These are phyloP conservation scores for Globisporangium middletonii DNA, from an alignment of 352 stramenopile species.

Conservation along the genomic window DNA sequence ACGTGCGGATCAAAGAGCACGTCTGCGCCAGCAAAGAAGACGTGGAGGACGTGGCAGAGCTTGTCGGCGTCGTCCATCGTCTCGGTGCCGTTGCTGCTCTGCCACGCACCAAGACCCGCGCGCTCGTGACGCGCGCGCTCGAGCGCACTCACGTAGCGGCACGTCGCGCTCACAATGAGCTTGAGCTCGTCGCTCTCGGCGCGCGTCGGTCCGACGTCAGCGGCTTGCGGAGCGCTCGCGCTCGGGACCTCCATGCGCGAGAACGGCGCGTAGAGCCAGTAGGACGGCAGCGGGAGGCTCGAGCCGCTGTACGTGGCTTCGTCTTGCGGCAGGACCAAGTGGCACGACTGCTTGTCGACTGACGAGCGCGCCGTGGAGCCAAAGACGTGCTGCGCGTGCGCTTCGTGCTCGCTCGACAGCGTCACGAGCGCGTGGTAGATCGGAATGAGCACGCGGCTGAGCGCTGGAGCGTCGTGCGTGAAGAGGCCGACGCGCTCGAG, in stretches of 20 bases:
- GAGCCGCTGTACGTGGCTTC: slow-evolving; percentile 42
- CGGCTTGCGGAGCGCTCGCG: background rate
- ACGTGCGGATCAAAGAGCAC: slow-evolving; percentile 69
- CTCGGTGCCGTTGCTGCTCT: slow-evolving; percentile 1
- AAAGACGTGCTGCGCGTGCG: slow-evolving; percentile 39
- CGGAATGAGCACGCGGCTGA: slow-evolving; percentile 48
- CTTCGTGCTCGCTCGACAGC: slow-evolving; percentile 45
- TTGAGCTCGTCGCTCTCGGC: slow-evolving; percentile 67
- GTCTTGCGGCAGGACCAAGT: slow-evolving; percentile 53
- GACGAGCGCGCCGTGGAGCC: slow-evolving; percentile 3
- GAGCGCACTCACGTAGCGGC: slow-evolving; percentile 55
- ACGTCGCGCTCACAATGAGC: slow-evolving; percentile 62
- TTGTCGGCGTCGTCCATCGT: slow-evolving; percentile 51
- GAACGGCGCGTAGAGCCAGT: slow-evolving; percentile 68
- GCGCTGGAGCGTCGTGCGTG: slow-evolving; percentile 25
- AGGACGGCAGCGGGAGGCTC: slow-evolving; percentile 56
- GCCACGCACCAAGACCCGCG: background rate
- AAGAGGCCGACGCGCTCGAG: slow-evolving; percentile 44
- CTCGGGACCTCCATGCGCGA: slow-evolving; percentile 58
- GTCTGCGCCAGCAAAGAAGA: slow-evolving; percentile 67
- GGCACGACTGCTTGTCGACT: slow-evolving; percentile 36
- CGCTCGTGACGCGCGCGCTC: slow-evolving; percentile 15
- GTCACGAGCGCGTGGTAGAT: slow-evolving; percentile 69
- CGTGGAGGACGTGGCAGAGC: slow-evolving; percentile 65
- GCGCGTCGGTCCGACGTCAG: slow-evolving; percentile 19